Evolutionary conservation across 805 yeast genomes (phyloP), one percentile per base, ranked within the genome.

Genomic region (Candida methanosorbosa): DNA sequence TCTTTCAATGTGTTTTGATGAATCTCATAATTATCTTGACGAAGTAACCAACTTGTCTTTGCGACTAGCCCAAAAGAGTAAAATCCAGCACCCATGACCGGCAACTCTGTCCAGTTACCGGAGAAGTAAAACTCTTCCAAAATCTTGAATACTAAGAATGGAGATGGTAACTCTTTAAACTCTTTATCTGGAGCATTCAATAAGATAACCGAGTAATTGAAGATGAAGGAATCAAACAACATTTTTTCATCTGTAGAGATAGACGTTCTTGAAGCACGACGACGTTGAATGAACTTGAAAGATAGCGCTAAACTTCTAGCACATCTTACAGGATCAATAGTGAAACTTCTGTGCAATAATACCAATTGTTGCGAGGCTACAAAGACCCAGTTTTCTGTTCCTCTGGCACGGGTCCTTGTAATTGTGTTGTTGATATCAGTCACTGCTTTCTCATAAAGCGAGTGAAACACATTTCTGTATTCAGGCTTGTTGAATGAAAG

Each of bases 301-400:
- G 38, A 30, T 12, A 30, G 14, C 11, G 33, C 20, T n/a, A 35
- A 12, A 26, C 25, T 17, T 12, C 18, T 18, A 7, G 33, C 15
- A 15, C 30, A 35, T 23, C n/a, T 30, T 17, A 15, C n/a, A 9
- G 30, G 18, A 27, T 29, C 38, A 23, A 21, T 16, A 13, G 34
- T 19, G 15, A 30, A 30, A 30, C 25, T 19, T 26, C 33, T 30
- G 13, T 29, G 32, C 13, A 35, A 18, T 5, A 35, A 17, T 9
- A 19, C 22, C 21, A 35, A 9, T 5, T 30, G 29, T 16, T 35
- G 38, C 12, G 38, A 30, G 11, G 38, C 38, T 2, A 35, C 38
- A 35, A 35, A 35, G 9, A 35, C 27, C 38, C 38, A 35, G 16
- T 29, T 24, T 17, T 35, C 38, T 2, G 38, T 30, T n/a, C 38